Evolutionary conservation across 1,284 basidiomycete genomes (phyloP), one percentile per base, ranked within the genome.

Genomic region (Papiliotrema terrestris): DNA sequence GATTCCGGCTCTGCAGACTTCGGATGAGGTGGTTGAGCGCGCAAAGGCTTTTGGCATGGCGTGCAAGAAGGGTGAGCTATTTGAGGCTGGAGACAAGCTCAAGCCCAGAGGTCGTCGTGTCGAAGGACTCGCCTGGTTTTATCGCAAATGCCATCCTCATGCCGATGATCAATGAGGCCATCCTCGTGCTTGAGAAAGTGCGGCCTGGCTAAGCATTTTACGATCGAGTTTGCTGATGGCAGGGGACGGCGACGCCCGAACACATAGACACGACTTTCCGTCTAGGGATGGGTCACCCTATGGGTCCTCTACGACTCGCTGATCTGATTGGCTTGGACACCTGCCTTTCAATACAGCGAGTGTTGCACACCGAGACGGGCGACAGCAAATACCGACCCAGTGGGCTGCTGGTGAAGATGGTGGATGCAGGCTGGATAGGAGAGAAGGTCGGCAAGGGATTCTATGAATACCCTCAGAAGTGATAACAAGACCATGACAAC

Each of bases 341-440:
- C 6, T 94, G 92, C 71, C 83, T 95, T 35, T 84, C 88, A 5
- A 94, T 94, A 68, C 91, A 94, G 68, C 84, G 90, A 71, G 93
- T 91, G 0, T 82, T 96, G 15, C 88, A 90, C 67, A 82, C 82
- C 55, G 93, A 94, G 58, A 95, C 91, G 13, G 85, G 88, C 0
- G 94, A 98, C 77, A 89, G 88, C n/a, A 97, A 98, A 76, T 98
- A 97, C 76, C 84, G 94, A n/a, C 93, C 94, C 0, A 87, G 88
- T 51, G 83, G 94, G 22, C 80, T 98, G 23, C 82, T 98, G 11
- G 88, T 92, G 63, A 82, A 91, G 36, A 97, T 97, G 94, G 94
- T 98, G 9, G 91, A 97, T 72, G 95, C 94, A 17, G 88, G 89
- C 39, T 97, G 91, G 90, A 82, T 87, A 54, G 94, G 94, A n/a